Evolutionary conservation across 768 basidiomycete species (phyloP).

Genomic region (Tricholoma saponaceum): DNA sequence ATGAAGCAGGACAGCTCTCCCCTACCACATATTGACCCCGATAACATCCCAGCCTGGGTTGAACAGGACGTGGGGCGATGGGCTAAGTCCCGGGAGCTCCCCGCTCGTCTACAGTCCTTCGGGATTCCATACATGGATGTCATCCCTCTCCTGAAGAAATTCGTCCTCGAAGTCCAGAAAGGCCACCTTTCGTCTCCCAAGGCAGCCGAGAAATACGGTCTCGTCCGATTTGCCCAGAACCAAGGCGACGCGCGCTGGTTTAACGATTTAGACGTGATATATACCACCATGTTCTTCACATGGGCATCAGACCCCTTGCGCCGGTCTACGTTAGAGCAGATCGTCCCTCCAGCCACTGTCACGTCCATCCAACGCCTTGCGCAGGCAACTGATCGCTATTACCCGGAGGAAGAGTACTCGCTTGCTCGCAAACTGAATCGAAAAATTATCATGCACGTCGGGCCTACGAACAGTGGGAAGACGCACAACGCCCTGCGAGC

Average conservation of each 20-base stretch:
- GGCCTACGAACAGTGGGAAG: slow-evolving; percentile 97
- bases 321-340: slow-evolving; percentile 17
- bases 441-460: slow-evolving; percentile 91
- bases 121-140: slow-evolving; percentile 44
- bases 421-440: slow-evolving; percentile 59
- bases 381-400: slow-evolving; percentile 35
- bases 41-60: slow-evolving; percentile 30
- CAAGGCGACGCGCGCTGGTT: slow-evolving; percentile 20
- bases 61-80: slow-evolving; percentile 33
- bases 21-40: neutral
- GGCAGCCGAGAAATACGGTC: slow-evolving; percentile 29
- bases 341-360: slow-evolving; percentile 30
- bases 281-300: slow-evolving; percentile 49
- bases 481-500: slow-evolving; percentile 91
- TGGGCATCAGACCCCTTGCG: slow-evolving; percentile 44
- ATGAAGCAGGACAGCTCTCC: too few relatives aligned
- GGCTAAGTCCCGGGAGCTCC: slow-evolving; percentile 28
- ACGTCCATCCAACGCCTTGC: slow-evolving; percentile 32
- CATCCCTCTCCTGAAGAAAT: slow-evolving; percentile 37
- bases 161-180: slow-evolving; percentile 31
- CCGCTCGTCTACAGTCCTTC: slow-evolving; percentile 39
- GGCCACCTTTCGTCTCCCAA: slow-evolving; percentile 27
- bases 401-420: slow-evolving; percentile 45
- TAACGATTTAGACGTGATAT: slow-evolving; percentile 41
- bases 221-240: slow-evolving; percentile 40